These are phyloP conservation scores for Coniferiporia sulphurascens DNA, from an alignment of 1,284 basidiomycete genomes.

Conservation along the genomic window DNA sequence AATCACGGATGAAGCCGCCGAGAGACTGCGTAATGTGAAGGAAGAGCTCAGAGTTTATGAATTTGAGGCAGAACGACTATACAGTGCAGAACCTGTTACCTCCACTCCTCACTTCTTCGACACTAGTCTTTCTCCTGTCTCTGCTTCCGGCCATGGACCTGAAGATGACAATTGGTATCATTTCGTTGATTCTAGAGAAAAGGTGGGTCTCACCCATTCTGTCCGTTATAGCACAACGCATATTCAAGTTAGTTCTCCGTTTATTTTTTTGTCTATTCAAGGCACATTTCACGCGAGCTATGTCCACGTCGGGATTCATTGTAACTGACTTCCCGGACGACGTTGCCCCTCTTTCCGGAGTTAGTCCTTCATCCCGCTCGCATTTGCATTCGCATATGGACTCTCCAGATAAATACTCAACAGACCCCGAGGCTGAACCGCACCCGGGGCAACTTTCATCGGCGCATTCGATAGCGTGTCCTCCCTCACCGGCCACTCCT, in stretches of 20 bases:
- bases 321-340: conserved; percentile 16
- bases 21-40: conserved; percentile 23
- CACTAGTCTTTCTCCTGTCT: not conserved
- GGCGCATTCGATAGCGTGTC: conserved; percentile 18
- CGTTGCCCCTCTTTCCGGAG: conserved; percentile 8
- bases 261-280: not conserved
- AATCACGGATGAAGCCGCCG: conserved; percentile 41
- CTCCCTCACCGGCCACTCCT: conserved; percentile 41
- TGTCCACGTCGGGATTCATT: conserved; percentile 9
- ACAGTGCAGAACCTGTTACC: conserved; percentile 9
- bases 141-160: conserved; percentile 1
- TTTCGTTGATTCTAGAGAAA: conserved; percentile 1
- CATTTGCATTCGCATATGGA: not conserved
- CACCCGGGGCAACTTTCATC: not conserved
- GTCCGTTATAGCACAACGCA: not conserved
- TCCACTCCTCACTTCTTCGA: not conserved
- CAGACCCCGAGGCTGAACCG: conserved; percentile 1
- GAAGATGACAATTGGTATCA: conserved; percentile 16
- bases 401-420: conserved; percentile 9
- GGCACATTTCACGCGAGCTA: not conserved
- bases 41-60: conserved; percentile 27
- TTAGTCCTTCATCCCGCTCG: not conserved
- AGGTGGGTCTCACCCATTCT: not conserved
- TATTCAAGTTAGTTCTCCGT: not conserved
- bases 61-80: conserved; percentile 20